A percentile compares a stretch with the other conserved stretches of the same genome.
Conservation (phyloP, 441 rosid species). For the Adansonia rubrostipa region DNA sequence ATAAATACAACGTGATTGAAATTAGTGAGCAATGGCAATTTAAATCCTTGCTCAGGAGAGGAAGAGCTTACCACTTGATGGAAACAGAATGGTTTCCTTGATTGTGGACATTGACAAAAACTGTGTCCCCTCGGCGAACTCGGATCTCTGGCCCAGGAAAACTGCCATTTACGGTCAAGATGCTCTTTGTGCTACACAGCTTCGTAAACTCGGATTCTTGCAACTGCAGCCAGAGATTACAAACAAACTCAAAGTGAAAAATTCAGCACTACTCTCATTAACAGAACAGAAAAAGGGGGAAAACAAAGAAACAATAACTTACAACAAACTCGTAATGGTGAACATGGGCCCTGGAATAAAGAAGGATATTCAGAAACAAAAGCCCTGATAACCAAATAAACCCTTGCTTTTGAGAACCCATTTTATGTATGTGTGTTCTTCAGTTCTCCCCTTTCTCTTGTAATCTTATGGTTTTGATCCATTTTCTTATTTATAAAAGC, state of each 20-base stretch:
- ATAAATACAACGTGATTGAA: too few species aligned
- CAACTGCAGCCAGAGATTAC: too few species aligned
- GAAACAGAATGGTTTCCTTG: slow-evolving; percentile 23
- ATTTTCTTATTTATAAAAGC: not conserved
- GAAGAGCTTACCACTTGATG: not conserved
- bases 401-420: slow-evolving; percentile 3
- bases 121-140: slow-evolving; percentile 30
- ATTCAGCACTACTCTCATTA: too few species aligned
- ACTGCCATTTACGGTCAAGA: slow-evolving; percentile 33
- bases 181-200: slow-evolving; percentile 26
- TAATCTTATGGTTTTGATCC: not conserved
- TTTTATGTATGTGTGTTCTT: slow-evolving; percentile 2
- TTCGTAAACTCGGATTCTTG: slow-evolving; percentile 24
- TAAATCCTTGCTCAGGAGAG: too few species aligned
- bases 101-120: slow-evolving; percentile 31
- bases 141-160: slow-evolving; percentile 37
- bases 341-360: not conserved
- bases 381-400: not conserved
- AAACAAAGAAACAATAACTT: not conserved
- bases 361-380: not conserved
- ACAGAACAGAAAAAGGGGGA: not conserved
- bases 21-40: too few species aligned
- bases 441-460: not conserved
- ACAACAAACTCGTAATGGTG: slow-evolving; percentile 17
- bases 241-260: too few species aligned